Percentiles rank a stretch among this genome's conserved stretches.
Conservation (phyloP, 495 filamentous ascomycete species). For the Podospora pseudopauciseta region DNA sequence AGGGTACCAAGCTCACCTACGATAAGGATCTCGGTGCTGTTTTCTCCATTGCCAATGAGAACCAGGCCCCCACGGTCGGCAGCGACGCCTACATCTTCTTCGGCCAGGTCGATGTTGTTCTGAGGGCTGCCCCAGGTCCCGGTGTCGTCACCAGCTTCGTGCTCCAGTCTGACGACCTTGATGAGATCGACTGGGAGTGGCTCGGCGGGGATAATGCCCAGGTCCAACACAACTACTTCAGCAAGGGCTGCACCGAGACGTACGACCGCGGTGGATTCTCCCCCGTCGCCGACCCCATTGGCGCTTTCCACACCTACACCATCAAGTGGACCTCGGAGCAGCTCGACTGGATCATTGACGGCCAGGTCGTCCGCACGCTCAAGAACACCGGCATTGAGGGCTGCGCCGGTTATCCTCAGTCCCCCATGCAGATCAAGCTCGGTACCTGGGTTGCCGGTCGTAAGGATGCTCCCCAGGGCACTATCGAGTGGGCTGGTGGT, state of each 20-base stretch:
- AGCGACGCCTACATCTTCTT: slow-evolving; percentile 74
- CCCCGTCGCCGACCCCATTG: slow-evolving; percentile 56
- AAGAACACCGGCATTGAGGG: slow-evolving; percentile 52
- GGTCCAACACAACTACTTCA: slow-evolving; percentile 92
- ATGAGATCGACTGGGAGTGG: slow-evolving; percentile 96
- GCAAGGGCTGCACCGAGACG: slow-evolving; percentile 75
- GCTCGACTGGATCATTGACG: slow-evolving; percentile 83
- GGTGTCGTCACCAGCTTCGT: slow-evolving; percentile 83
- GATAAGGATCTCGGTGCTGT: slow-evolving; percentile 65
- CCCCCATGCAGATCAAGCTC: slow-evolving; percentile 81
- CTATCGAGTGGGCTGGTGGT: slow-evolving; percentile 87
- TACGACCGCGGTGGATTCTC: slow-evolving; percentile 74
- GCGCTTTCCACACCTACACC: slow-evolving; percentile 76
- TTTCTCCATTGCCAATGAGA: slow-evolving; percentile 71
- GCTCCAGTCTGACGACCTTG: slow-evolving; percentile 83
- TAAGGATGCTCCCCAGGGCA: slow-evolving; percentile 61
- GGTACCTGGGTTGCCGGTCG: slow-evolving; percentile 87
- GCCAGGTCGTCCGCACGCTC: slow-evolving; percentile 64
- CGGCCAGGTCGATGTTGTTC: slow-evolving; percentile 64
- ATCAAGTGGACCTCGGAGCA: slow-evolving; percentile 76
- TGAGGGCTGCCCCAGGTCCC: slow-evolving; percentile 61
- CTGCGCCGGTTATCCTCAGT: slow-evolving; percentile 78
- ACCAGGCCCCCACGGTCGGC: slow-evolving; percentile 73
- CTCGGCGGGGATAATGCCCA: slow-evolving; percentile 58
- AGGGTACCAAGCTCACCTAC: slow-evolving; percentile 57